Conservation (phyloP, 2,329 filamentous ascomycete species). For the Colletotrichum sp. region DNA sequence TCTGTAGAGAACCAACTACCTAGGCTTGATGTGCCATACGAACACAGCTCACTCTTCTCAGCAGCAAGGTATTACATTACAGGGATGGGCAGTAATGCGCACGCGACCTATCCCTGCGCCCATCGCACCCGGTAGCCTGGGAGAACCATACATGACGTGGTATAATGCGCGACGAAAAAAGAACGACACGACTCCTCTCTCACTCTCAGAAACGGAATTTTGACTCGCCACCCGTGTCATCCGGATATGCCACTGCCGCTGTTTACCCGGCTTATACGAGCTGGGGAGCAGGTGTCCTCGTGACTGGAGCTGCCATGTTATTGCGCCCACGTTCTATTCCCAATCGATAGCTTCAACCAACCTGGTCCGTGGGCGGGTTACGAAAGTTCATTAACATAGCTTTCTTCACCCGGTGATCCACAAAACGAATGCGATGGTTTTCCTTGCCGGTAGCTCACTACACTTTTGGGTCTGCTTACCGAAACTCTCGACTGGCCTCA, state of each 20-base stretch:
- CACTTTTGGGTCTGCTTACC: neutral
- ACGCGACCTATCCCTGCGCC: neutral
- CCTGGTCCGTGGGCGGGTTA: neutral
- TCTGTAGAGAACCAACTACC: neutral
- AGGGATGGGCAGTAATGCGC: neutral
- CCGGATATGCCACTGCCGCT: neutral
- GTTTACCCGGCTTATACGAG: neutral
- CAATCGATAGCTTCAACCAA: neutral
- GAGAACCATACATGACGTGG: neutral
- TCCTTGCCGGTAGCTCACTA: neutral
- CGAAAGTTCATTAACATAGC: neutral
- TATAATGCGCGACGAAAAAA: neutral
- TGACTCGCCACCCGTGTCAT: constrained; percentile 4
- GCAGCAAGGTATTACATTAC: neutral
- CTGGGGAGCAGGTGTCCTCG: neutral
- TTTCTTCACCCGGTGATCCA: neutral
- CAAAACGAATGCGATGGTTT: neutral
- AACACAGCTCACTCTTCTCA: neutral
- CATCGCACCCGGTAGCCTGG: neutral
- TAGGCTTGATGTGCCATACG: neutral
- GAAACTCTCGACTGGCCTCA: neutral
- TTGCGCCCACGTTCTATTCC: neutral
- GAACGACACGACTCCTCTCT: neutral
- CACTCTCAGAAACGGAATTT: neutral
- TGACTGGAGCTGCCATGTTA: neutral